Base-by-base conservation (phyloP, 306 rosid species). In the Hippophae gyantsensis region DNA sequence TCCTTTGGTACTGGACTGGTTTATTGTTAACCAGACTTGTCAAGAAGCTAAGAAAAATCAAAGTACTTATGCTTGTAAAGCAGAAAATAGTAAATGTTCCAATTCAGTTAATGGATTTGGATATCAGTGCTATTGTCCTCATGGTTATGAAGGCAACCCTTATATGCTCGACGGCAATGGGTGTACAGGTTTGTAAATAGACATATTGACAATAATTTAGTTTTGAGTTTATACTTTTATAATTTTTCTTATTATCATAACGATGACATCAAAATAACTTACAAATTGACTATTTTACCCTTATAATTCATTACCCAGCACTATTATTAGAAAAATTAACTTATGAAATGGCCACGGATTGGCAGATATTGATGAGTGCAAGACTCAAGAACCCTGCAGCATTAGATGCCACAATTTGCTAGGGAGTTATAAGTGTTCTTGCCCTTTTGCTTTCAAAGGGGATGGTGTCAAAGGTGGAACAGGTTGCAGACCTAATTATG, bases 1-100 rank as follows among this genome's bases (percentile, higher is more conserved):
- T 7, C 70, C 78, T 8, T 6, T 72, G 48, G 71, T 66, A 13
- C 18, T 73, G 8, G 71, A 73, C 41, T 78, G 76, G 82, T 67
- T 68, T 3, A 54, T 78, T 14, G 68, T 70, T 7, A 58, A 54
- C 12, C 41, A 52, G 48, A 54, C 54, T 0, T 78, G 79, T 40
- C 6, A 5, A 65, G 14, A 52, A 11, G 74, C 62, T 26, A 0
- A 13, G 7, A 43, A 42, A 6, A 38, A 56, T 18, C 0, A 2
- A 9, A 42, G 63, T 1, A 9, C 52, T 6, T 73, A 65, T 55
- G 62, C 64, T 1, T 78, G 82, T 9, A 47, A 7, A n/a, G 75
- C 74, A 10, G 10, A 3, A 1, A 0, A 73, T 1, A 73, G 79
- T n/a, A 3, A n/a, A 0, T 73, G 79, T 23, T 2, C 6, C 41